Percentiles rank a stretch among this genome's conserved stretches.
These are phyloP conservation scores for Craterostigma plantagineum DNA, from an alignment of 257 asterid genomes.

Conservation along the genomic window DNA sequence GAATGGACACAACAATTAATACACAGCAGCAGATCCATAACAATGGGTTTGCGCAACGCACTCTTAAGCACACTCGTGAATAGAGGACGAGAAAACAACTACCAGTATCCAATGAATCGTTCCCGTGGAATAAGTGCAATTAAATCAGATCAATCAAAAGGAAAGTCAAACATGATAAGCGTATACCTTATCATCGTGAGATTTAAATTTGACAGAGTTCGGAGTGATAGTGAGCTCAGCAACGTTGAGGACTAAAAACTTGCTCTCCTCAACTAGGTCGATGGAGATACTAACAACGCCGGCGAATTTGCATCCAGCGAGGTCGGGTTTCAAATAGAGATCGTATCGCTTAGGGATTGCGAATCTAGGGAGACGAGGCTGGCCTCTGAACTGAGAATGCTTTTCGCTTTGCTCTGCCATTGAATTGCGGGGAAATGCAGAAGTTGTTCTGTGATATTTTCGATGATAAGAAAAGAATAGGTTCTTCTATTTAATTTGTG, in stretches of 20 bases:
- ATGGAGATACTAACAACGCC: slow-evolving; percentile 57
- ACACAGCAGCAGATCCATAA: no score
- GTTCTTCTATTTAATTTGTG: no score
- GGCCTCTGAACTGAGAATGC: slow-evolving; percentile 53
- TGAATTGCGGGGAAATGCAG: no score
- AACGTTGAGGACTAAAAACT: slow-evolving; percentile 74
- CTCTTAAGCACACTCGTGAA: no score
- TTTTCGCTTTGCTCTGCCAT: slow-evolving; percentile 33
- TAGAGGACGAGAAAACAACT: no score
- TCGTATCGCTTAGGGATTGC: slow-evolving; percentile 71
- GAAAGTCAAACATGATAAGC: background rate
- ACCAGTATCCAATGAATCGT: no score
- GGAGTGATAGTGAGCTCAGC: slow-evolving; percentile 52
- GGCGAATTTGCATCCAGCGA: slow-evolving; percentile 60
- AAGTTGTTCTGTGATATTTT: no score
- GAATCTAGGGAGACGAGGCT: slow-evolving; percentile 77
- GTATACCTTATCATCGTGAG: slow-evolving; percentile 41
- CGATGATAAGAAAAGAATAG: no score
- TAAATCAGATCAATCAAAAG: background rate
- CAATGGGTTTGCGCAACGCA: no score
- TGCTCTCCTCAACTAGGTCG: slow-evolving; percentile 47
- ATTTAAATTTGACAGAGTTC: slow-evolving; percentile 35
- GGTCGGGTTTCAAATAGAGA: slow-evolving; percentile 71
- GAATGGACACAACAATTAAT: no score
- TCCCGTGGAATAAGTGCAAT: background rate